Base-by-base conservation (phyloP, 306 rosid species). In the Vachellia pachyceras region DNA sequence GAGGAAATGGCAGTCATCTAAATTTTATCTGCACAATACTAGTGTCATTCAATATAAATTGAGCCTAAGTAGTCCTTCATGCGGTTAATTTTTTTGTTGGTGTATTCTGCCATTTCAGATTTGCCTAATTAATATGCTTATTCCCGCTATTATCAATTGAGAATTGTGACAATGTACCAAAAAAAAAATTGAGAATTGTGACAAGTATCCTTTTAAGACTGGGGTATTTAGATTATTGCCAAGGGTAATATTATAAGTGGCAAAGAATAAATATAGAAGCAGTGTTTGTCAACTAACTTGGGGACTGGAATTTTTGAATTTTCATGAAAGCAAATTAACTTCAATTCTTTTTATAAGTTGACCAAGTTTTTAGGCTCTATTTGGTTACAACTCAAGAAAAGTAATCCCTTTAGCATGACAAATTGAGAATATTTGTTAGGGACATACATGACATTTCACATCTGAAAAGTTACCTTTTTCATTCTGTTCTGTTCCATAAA, bases 281-380 rank as follows among this genome's bases (percentile, higher is more conserved):
- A 63, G 22, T 17, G 60, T 79, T 7, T 77, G 35, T 72, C 18
- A 77, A 77, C 55, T 77, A 25, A 29, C 33, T 0, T 0, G 33
- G 33, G n/a, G 39, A 40, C 55, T 49, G 46, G 46, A 9, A 61
- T 65, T 36, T 33, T 76, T 45, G 33, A 23, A 60, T 35, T 22
- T 15, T 75, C 46, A 60, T 47, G 18, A 14, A 40, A 69, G 66
- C 60, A 67, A n/a, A n/a, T n/a, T 91, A 58, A 77, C 52, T 64
- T 67, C 1, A 5, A 14, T 35, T 17, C 70, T 67, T 37, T 39
- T 39, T 18, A 40, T 15, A 7, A 35, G 23, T 17, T 66, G 46
- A 39, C 47, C 44, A 37, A 37, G 54, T 25, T 80, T 76, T 29
- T 77, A 54, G n/a, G 6, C 25, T 10, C 25, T 2, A 7, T 54